Evolutionary conservation across 2,329 filamentous ascomycete genomes (phyloP), one percentile per base, ranked within the genome.

Genomic region (Triangularia setosa): DNA sequence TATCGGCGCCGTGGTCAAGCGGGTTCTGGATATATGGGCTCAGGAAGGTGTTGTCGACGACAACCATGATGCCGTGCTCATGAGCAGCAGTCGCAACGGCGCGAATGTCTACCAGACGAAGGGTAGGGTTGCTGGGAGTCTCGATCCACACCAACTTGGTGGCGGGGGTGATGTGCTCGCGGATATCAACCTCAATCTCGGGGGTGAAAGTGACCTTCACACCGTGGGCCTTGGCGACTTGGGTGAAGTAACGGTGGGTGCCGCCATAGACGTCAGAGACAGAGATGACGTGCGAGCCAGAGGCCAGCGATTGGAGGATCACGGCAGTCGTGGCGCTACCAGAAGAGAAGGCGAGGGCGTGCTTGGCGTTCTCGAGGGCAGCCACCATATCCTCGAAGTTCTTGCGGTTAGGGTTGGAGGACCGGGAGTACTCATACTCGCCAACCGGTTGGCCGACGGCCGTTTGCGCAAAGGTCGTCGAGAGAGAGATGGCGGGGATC

Each of bases 41-140:
- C 75, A 98, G 83, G 83, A 99, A 99, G 21, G 95, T 99, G 82
- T 99, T 99, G 82, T 99, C 95, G 52, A 99, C 95, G n/a, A 99
- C 95, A 53, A 99, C 95, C 75, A 92, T 83, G 73, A 98, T 92
- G 67, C 93, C 94, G 74, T 92, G 91, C 72, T 89, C 83, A 78
- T 98, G 95, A 18, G 95, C 95, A 62, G 90, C 84, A 27, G 87
- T 87, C 27, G 91, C 90, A 48, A 99, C 90, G 61, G 91, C 89
- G 72, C 91, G 84, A 75, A 99, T 97, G 79, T 99, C 94, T 69
- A 98, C 94, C 57, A 99, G 85, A 27, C 91, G 88, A 64, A 99
- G 84, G 6, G 95, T 99, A 0, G 95, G 95, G 81, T 99, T 99
- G 72, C 91, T 95, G 24, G 95, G 95, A 9, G 87, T 90, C 81